These are phyloP conservation scores for Scedosporium apiospermum DNA, from an alignment of 2,329 filamentous ascomycete genomes.

Conservation along the genomic window DNA sequence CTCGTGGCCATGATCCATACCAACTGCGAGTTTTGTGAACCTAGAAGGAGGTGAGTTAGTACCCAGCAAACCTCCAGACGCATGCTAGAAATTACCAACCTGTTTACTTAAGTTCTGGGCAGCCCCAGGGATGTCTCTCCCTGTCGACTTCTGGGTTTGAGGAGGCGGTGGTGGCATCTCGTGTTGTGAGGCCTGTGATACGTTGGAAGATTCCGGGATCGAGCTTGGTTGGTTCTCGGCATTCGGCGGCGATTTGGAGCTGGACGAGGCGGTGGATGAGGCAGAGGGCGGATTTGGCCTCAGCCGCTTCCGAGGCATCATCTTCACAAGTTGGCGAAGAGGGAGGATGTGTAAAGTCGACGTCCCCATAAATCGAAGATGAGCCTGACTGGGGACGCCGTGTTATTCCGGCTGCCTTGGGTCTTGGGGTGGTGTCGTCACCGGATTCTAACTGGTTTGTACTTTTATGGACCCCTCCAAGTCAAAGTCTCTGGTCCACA, in stretches of 20 bases:
- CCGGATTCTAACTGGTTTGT: not conserved
- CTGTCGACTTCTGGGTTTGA: not conserved
- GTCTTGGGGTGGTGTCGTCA: not conserved
- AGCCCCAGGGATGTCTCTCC: not conserved
- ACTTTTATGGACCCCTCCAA: not conserved
- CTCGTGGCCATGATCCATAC: conserved; percentile 53
- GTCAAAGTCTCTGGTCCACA: not conserved
- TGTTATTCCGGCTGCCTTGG: conserved; percentile 2
- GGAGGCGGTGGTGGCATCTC: conserved; percentile 3
- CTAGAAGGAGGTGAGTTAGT: conserved; percentile 19
- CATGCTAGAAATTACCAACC: not conserved
- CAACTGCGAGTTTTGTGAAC: conserved; percentile 46
- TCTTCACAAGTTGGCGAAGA: not conserved
- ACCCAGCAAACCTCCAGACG: not conserved
- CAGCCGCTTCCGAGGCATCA: conserved; percentile 4
- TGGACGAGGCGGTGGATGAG: not conserved
- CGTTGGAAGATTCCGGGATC: not conserved
- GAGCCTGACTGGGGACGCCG: not conserved
- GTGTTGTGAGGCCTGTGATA: not conserved
- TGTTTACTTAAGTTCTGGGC: conserved; percentile 1
- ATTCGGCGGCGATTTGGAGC: not conserved
- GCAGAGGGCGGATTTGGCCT: conserved; percentile 1
- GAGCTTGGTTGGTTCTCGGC: not conserved
- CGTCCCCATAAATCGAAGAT: not conserved
- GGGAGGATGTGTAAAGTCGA: not conserved